Base-by-base conservation (phyloP, 2,329 filamentous ascomycete genomes). In the Cladorrhinum sp. region DNA sequence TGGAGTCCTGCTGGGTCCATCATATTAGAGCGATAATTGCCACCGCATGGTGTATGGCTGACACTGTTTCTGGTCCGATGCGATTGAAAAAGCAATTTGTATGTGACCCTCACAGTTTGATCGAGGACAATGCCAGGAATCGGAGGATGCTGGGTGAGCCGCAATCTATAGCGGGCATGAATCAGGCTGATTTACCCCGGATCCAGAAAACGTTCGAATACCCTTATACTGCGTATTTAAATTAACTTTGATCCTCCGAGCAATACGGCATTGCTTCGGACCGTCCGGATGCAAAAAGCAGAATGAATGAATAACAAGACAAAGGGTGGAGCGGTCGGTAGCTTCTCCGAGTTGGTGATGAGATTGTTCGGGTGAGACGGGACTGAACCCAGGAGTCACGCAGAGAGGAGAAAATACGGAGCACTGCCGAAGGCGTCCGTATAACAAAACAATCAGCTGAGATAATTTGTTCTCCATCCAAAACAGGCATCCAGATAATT, bases 171-270 rank as follows among this genome's bases (percentile, higher is more conserved):
- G 54, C 46, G 36, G 50, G 51, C 24, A 39, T 46, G 56, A 61
- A 62, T 64, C 65, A 67, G 66, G 61, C 67, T 68, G 67, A 66
- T 61, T 62, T 60, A 62, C 66, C 64, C 64, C 64, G 58, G 64
- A 62, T 50, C 56, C 55, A 48, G 23, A 46, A 39, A 39, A 36
- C 53, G n/a, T n/a, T n/a, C n/a, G n/a, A n/a, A n/a, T n/a, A n/a
- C n/a, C 36, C 23, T 55, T 8, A 24, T 12, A 49, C 21, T 49
- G 10, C 16, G 10, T 49, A 20, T 24, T 42, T 46, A 46, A n/a
- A 55, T 55, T 46, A n/a, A 46, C 20, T 55, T n/a, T 1, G 24
- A 21, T 28, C 53, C 36, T 36, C 42, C 24, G 53, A 20, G 53
- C 23, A 26, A 18, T 26, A 36, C 53, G 36, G 53, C 30, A 33